Evolutionary conservation across 1,139 yeast genomes (phyloP), one percentile per base, ranked within the genome.

Genomic region (Blastobotrys persicus): DNA sequence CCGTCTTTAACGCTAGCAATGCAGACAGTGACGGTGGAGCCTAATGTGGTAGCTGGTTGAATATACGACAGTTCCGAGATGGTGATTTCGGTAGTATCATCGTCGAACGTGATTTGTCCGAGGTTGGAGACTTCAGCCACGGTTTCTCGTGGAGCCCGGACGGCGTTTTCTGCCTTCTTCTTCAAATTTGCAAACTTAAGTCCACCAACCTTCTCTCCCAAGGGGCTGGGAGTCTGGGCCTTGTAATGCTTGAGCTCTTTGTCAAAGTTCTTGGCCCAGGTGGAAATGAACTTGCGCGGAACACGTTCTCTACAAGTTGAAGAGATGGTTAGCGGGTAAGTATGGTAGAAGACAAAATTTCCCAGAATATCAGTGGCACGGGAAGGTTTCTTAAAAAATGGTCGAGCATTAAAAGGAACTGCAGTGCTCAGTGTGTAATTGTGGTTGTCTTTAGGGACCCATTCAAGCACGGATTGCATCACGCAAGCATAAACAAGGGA

Each of bases 91-190:
- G 16, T 16, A n/a, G 41, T 41, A 20, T n/a, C 23, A 4, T 31
- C 16, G 28, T 45, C 45, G 20, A 34, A n/a, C 14, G 35, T 14
- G 19, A 37, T 32, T 3, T 17, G 19, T 14, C 55, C 55, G 23
- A 51, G 40, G 31, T 51, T 51, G 19, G 52, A 47, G n/a, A 52
- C 33, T 32, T 52, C 55, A n/a, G 50, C 14, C 16, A 41, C 20
- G 4, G 14, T 17, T 1, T 26, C 32, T n/a, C 41, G 32, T n/a
- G 38, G 41, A 26, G 39, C 40, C 28, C 9, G 18, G 9, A 32
- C 23, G 4, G 20, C 5, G 5, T 12, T 35, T 4, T 17, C 32
- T 1, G 39, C 18, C 12, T 26, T 35, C 43, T 46, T 47, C 17
- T 34, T 31, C 11, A 45, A 14, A 14, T 44, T 44, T 6, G 33